Evolutionary conservation across 805 yeast species (phyloP).

Genomic region (Kuraishia capsulata): DNA sequence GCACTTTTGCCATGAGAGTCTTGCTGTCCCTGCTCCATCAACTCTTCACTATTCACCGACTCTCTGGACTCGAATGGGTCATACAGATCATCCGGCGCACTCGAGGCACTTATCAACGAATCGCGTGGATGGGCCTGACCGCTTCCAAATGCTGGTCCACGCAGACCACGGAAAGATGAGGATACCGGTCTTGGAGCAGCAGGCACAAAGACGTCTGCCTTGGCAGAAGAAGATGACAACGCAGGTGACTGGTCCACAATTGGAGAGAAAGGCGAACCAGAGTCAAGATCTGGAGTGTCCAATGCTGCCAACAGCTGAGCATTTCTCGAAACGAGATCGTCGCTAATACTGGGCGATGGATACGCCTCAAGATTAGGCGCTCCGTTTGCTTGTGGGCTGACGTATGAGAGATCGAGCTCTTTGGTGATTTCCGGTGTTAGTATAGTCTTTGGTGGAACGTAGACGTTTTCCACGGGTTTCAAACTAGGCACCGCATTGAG

Average conservation of each 20-base stretch:
- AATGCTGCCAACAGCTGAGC: not conserved
- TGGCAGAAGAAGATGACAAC: not conserved
- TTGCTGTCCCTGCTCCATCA: not conserved
- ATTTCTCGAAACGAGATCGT: not conserved
- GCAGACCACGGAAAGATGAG: slow-evolving; percentile 54
- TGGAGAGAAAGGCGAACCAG: not conserved
- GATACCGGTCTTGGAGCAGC: slow-evolving; percentile 8
- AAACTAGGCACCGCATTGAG: no score
- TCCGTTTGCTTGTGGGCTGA: not conserved
- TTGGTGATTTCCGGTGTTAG: not conserved
- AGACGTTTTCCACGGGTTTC: no score
- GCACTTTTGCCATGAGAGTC: no score
- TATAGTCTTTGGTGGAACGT: not conserved
- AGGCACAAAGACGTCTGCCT: not conserved
- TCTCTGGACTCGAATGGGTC: not conserved
- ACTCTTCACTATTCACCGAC: not conserved
- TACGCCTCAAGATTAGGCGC: not conserved
- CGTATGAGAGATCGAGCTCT: not conserved
- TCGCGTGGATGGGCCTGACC: not conserved
- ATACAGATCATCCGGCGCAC: not conserved
- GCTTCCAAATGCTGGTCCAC: slow-evolving; percentile 43
- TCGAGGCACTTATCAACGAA: not conserved
- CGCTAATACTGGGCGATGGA: not conserved
- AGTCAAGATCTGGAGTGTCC: not conserved
- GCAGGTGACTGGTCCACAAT: not conserved